phyloP scores from a whole-genome alignment of 371 early-diverging fungal species.

The Syncephalis plumigaleata region DNA sequence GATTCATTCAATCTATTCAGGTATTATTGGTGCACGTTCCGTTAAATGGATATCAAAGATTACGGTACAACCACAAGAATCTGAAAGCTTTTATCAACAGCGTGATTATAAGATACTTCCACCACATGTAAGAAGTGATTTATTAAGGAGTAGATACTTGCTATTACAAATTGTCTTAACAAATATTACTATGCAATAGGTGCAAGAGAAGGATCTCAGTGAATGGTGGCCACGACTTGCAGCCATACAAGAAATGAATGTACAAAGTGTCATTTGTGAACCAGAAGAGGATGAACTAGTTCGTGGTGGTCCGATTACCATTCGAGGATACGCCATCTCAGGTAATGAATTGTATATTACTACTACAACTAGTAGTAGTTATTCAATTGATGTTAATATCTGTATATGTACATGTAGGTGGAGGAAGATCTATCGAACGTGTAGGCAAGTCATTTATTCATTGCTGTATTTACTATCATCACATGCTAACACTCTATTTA shows the following conservation, averaged over 20 bases:
- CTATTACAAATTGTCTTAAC: too few species aligned
- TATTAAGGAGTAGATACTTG: too few species aligned
- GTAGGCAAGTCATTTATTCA: constrained; percentile 3
- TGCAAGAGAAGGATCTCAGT: constrained; percentile 1
- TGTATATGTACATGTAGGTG: neutral
- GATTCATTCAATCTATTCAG: too few species aligned
- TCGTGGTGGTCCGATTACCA: neutral
- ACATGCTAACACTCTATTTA: constrained; percentile 23
- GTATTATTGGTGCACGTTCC: constrained; percentile 69
- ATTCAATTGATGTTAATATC: neutral
- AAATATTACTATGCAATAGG: constrained; percentile 2
- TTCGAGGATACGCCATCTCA: constrained; percentile 6
- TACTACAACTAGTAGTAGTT: too few species aligned
- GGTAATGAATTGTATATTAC: neutral
- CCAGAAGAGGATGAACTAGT: neutral
- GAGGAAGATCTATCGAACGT: neutral
- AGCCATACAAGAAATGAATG: constrained; percentile 7
- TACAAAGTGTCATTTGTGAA: constrained; percentile 5
- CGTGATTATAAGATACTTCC: constrained; percentile 75
- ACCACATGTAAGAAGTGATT: constrained; percentile 25
- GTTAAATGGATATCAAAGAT: constrained; percentile 64
- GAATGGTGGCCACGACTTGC: constrained; percentile 3
- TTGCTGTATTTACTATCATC: neutral
- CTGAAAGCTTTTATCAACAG: constrained; percentile 52
- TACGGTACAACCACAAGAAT: constrained; percentile 35